Conservation (phyloP, 177 flowering plant species). For the Vitis hybrid region DNA sequence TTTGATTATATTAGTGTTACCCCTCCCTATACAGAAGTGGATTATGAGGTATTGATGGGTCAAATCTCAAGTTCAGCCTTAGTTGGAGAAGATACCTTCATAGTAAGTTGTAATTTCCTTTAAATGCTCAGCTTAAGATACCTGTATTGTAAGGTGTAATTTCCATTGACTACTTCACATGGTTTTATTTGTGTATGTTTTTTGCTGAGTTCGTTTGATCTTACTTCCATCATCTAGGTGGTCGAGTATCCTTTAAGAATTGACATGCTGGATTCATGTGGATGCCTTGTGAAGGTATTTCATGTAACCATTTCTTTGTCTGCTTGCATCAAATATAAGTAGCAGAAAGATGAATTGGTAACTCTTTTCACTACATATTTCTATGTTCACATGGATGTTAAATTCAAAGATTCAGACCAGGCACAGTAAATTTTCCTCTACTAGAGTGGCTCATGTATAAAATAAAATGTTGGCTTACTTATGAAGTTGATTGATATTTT, state of each 20-base stretch:
- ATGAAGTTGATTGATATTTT: too few species aligned
- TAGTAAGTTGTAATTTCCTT: constrained; percentile 51
- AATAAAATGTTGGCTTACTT: too few species aligned
- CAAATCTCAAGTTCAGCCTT: constrained; percentile 69
- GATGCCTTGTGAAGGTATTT: constrained; percentile 74
- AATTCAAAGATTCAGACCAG: background rate
- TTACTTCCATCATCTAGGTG: constrained; percentile 40
- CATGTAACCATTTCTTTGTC: background rate
- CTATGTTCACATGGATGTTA: background rate
- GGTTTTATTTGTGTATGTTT: constrained; percentile 1
- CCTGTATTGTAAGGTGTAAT: constrained; percentile 47
- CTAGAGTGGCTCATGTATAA: constrained; percentile 1
- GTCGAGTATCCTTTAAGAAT: constrained; percentile 88
- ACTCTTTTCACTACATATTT: background rate
- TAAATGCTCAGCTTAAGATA: constrained; percentile 19
- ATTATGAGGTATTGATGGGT: constrained; percentile 72
- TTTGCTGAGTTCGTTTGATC: background rate
- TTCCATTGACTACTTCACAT: background rate
- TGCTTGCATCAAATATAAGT: background rate
- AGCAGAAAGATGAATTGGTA: background rate
- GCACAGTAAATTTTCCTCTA: background rate
- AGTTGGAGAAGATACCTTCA: constrained; percentile 77
- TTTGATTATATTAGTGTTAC: constrained; percentile 94
- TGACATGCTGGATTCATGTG: constrained; percentile 76
- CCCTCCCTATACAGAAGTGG: constrained; percentile 85